These are phyloP conservation scores for Blastocystis sp. DNA, from an alignment of 352 stramenopile genomes.

Conservation along the genomic window DNA sequence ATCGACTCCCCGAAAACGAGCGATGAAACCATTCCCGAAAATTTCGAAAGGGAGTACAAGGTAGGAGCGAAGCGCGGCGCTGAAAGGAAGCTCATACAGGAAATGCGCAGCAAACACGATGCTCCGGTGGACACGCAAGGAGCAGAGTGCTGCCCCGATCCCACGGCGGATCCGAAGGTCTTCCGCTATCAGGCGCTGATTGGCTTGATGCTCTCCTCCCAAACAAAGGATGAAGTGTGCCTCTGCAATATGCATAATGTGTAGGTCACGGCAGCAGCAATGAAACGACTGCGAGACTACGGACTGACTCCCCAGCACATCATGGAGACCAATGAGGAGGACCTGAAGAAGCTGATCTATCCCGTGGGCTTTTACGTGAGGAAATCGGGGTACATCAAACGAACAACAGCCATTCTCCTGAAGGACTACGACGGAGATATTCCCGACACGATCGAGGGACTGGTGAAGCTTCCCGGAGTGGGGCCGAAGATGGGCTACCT, in stretches of 20 bases:
- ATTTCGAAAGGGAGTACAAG: slow-evolving; percentile 31
- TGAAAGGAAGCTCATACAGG: slow-evolving; percentile 74
- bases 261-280: slow-evolving; percentile 78
- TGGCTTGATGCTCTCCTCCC: slow-evolving; percentile 90
- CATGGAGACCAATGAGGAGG: slow-evolving; percentile 78
- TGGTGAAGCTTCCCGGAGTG: slow-evolving; percentile 86
- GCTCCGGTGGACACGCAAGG: slow-evolving; percentile 79
- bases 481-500: slow-evolving; percentile 95
- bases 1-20: background rate
- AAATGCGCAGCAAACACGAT: slow-evolving; percentile 76
- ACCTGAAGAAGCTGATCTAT: slow-evolving; percentile 83
- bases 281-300: slow-evolving; percentile 70
- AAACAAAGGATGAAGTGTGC: slow-evolving; percentile 89
- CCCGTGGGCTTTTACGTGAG: slow-evolving; percentile 91
- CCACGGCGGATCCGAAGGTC: slow-evolving; percentile 71
- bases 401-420: slow-evolving; percentile 76
- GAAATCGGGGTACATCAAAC: slow-evolving; percentile 91
- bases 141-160: slow-evolving; percentile 75
- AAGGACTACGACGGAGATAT: slow-evolving; percentile 82
- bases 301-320: slow-evolving; percentile 84
- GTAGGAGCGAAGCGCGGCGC: background rate
- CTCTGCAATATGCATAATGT: slow-evolving; percentile 71
- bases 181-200: slow-evolving; percentile 88
- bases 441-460: slow-evolving; percentile 81
- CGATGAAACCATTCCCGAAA: background rate